Percentiles rank a stretch among this genome's conserved stretches.
Conservation (phyloP, 441 rosid genomes). For the Euphorbia neoarborescens region DNA sequence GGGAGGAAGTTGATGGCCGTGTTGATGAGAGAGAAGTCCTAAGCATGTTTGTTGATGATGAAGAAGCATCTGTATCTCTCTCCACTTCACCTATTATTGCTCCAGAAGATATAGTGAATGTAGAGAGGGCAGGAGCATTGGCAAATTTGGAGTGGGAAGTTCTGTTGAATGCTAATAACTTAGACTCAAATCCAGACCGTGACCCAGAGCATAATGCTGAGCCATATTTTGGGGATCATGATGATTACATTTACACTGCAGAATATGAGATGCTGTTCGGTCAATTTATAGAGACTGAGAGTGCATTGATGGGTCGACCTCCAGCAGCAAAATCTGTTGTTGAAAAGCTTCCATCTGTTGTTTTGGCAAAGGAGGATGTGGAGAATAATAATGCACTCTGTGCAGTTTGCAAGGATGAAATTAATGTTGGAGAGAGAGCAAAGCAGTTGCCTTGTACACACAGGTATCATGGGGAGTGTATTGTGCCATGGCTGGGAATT, state of each 20-base stretch:
- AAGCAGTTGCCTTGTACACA: slow-evolving; percentile 79
- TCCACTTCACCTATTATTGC: slow-evolving; percentile 42
- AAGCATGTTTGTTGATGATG: slow-evolving; percentile 45
- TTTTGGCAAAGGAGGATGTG: slow-evolving; percentile 44
- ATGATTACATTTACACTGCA: slow-evolving; percentile 42
- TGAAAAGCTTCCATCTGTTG: slow-evolving; percentile 47
- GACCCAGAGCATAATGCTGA: slow-evolving; percentile 29
- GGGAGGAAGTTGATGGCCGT: slow-evolving; percentile 79
- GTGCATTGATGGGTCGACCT: slow-evolving; percentile 39
- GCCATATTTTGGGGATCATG: slow-evolving; percentile 44
- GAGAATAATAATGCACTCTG: slow-evolving; percentile 43
- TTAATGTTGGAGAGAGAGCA: slow-evolving; percentile 46
- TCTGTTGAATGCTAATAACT: slow-evolving; percentile 47
- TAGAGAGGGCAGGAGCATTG: slow-evolving; percentile 37
- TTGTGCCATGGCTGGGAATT: slow-evolving; percentile 64
- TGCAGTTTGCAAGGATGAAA: slow-evolving; percentile 85
- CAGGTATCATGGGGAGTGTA: slow-evolving; percentile 70
- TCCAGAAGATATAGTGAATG: slow-evolving; percentile 37
- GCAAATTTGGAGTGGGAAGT: slow-evolving; percentile 72
- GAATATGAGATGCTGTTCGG: slow-evolving; percentile 62
- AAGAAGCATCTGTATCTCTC: slow-evolving; percentile 42
- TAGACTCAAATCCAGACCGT: slow-evolving; percentile 41
- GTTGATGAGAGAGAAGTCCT: slow-evolving; percentile 61
- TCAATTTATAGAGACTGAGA: slow-evolving; percentile 58
- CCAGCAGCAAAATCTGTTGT: slow-evolving; percentile 62